A percentile compares a stretch with the other conserved stretches of the same genome.
Evolutionary conservation across 148 eudicot species (phyloP).

Genomic region (Nyssa sinensis): DNA sequence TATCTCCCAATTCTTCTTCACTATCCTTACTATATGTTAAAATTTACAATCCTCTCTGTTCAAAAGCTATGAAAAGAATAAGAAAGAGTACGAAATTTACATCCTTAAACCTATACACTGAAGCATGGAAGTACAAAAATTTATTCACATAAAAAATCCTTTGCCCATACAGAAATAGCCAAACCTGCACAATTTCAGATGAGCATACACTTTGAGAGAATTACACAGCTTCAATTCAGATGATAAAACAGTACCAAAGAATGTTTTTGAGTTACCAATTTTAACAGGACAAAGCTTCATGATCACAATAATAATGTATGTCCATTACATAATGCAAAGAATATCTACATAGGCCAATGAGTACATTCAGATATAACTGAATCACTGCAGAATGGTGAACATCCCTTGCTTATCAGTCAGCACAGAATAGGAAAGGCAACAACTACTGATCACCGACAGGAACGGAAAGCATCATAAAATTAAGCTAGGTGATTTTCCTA

Average conservation of each 20-base stretch:
- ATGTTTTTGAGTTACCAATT: conserved; percentile 1
- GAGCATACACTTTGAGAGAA: background rate
- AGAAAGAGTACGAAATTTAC: no score
- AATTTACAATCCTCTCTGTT: no score
- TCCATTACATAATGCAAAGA: no score
- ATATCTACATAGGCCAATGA: background rate
- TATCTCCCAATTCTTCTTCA: no score
- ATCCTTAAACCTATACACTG: no score
- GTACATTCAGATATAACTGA: background rate
- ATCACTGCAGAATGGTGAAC: background rate
- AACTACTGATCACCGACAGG: background rate
- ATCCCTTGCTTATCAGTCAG: background rate
- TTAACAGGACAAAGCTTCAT: background rate
- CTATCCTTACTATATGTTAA: no score
- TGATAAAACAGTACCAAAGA: background rate
- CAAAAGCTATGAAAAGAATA: no score
- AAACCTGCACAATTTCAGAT: background rate
- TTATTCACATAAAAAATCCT: background rate
- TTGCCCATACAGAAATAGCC: background rate
- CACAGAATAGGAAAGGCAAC: background rate
- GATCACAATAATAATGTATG: no score
- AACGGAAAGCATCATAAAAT: background rate
- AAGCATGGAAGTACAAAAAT: background rate
- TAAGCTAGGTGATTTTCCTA: background rate
- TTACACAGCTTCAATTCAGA: conserved; percentile 8